Conservation (phyloP, 2,329 filamentous ascomycete genomes). For the Aspergillus novofumigatus region DNA sequence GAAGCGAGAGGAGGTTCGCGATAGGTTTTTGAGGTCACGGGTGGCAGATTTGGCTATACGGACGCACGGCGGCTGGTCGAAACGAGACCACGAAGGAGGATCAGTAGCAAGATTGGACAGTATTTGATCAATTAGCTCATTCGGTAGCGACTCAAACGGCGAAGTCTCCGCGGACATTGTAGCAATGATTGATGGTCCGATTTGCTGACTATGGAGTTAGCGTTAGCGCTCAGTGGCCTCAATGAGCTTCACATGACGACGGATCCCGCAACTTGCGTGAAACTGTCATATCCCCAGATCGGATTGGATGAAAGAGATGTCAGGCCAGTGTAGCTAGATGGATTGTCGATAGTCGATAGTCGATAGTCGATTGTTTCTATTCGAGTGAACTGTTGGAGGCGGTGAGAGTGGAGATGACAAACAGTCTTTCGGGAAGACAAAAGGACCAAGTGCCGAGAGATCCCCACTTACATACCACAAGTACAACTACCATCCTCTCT, state of each 20-base stretch:
- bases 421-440: conserved; percentile 12
- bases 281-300: not conserved
- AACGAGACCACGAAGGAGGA: conserved; percentile 46
- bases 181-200: not conserved
- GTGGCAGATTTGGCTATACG: conserved; percentile 38
- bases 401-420: not conserved
- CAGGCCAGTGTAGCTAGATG: no score
- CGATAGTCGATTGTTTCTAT: not conserved
- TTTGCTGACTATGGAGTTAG: conserved; percentile 6
- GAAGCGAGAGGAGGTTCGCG: conserved; percentile 53
- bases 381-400: not conserved
- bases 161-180: conserved; percentile 16
- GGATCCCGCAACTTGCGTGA: not conserved
- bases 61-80: conserved; percentile 49
- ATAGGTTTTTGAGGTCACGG: conserved; percentile 52
- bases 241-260: conserved; percentile 12
- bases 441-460: conserved; percentile 17
- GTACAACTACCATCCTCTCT: no score
- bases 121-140: conserved; percentile 58
- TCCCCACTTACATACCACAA: not conserved
- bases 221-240: not conserved
- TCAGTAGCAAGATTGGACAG: conserved; percentile 51
- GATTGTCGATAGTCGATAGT: not conserved
- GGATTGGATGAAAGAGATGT: not conserved
- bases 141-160: conserved; percentile 48